These are phyloP conservation scores for Canavalia gladiata DNA, from an alignment of 306 rosid species.

Conservation along the genomic window DNA sequence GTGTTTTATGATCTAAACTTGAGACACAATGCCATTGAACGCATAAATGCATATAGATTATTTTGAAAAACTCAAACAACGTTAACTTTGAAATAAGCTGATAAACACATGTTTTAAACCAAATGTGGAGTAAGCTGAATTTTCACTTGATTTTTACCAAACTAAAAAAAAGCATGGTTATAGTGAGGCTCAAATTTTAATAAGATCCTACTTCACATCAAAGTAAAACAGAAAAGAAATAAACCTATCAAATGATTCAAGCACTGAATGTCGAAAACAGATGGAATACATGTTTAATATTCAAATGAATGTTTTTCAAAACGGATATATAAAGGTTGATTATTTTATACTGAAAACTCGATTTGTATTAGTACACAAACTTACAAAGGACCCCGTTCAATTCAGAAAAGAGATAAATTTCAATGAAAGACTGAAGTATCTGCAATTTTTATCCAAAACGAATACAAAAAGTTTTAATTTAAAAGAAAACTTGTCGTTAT, in stretches of 20 bases:
- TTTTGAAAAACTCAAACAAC: too few species aligned
- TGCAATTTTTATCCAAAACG: neutral
- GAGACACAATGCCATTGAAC: too few species aligned
- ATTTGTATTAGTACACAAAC: neutral
- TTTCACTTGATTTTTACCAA: too few species aligned
- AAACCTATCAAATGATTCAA: neutral
- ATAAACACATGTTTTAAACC: too few species aligned
- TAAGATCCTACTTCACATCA: neutral
- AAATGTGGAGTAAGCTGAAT: too few species aligned
- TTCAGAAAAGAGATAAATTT: neutral
- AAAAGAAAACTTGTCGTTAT: too few species aligned
- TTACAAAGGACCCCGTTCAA: neutral
- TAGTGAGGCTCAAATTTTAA: too few species aligned
- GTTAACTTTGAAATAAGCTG: too few species aligned
- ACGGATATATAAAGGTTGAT: neutral
- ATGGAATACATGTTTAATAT: neutral
- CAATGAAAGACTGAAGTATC: neutral
- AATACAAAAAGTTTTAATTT: neutral
- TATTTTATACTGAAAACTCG: neutral
- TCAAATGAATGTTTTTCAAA: neutral
- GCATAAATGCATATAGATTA: too few species aligned
- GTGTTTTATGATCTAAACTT: too few species aligned
- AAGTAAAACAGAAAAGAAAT: neutral
- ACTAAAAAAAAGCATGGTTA: too few species aligned
- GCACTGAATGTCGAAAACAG: neutral